phyloP scores from a whole-genome alignment of 2,329 filamentous ascomycete species.

The Blastomyces gilchristii region DNA sequence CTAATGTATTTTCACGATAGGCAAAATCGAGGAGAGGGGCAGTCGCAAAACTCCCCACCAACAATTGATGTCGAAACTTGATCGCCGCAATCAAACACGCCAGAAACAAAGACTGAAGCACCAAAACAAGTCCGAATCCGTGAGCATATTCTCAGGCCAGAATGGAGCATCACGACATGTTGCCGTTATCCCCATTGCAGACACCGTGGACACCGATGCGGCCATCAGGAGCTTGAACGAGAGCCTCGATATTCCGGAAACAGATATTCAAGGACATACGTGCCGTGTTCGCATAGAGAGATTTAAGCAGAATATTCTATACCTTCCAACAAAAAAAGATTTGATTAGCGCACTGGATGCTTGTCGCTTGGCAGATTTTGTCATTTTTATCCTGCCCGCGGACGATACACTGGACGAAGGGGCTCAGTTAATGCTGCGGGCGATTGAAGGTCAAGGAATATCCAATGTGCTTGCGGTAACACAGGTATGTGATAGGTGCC shows the following conservation, averaged over 20 bases:
- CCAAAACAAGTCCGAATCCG: conserved; percentile 68
- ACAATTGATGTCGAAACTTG: conserved; percentile 94
- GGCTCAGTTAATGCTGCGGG: conserved; percentile 74
- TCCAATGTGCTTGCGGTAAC: conserved; percentile 84
- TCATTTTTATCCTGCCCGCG: conserved; percentile 74
- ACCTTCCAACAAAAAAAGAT: conserved; percentile 63
- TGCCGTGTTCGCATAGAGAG: conserved; percentile 66
- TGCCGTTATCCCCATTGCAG: conserved; percentile 74
- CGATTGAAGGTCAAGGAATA: conserved; percentile 86
- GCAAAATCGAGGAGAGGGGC: conserved; percentile 69
- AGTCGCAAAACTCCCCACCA: conserved; percentile 83
- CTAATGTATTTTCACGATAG: conserved; percentile 37
- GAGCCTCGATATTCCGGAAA: conserved; percentile 67
- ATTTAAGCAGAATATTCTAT: conserved; percentile 92
- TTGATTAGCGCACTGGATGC: conserved; percentile 72
- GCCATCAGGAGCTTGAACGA: conserved; percentile 62
- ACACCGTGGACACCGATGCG: conserved; percentile 55
- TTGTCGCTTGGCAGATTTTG: conserved; percentile 80
- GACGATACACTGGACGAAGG: conserved; percentile 72
- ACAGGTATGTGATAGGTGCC: conserved; percentile 36
- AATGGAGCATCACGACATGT: conserved; percentile 83
- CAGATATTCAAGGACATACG: conserved; percentile 48
- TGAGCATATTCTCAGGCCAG: conserved; percentile 71
- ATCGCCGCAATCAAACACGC: conserved; percentile 87
- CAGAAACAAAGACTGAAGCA: conserved; percentile 79